These are phyloP conservation scores for Akebia trifoliata DNA, from an alignment of 164 flowering plant species.

Conservation along the genomic window DNA sequence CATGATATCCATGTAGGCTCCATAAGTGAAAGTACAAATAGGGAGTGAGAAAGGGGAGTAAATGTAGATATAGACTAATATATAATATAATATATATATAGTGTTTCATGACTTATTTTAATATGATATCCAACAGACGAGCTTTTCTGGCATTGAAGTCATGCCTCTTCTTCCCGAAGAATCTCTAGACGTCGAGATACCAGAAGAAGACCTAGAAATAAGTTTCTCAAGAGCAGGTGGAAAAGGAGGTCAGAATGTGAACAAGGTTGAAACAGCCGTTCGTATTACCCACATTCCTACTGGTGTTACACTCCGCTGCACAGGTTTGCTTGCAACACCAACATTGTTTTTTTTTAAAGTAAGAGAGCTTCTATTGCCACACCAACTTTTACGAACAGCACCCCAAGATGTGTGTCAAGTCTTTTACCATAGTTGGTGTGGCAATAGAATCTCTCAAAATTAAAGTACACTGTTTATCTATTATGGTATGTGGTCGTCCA, in stretches of 20 bases:
- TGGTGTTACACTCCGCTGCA: slow-evolving; percentile 85
- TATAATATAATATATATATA: too few relatives aligned
- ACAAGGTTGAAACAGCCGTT: slow-evolving; percentile 96
- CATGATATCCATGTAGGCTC: too few relatives aligned
- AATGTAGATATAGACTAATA: too few relatives aligned
- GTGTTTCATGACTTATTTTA: background rate
- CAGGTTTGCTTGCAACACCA: slow-evolving; percentile 44
- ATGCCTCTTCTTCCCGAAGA: slow-evolving; percentile 99
- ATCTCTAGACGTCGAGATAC: slow-evolving; percentile 74
- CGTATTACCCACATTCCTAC: slow-evolving; percentile 96
- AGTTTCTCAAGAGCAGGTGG: slow-evolving; percentile 92
- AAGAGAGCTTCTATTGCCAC: too few relatives aligned
- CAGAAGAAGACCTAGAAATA: slow-evolving; percentile 91
- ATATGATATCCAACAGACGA: slow-evolving; percentile 52
- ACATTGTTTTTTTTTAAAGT: background rate
- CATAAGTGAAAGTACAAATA: too few relatives aligned
- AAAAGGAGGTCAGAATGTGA: slow-evolving; percentile 95
- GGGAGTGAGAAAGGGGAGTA: too few relatives aligned
- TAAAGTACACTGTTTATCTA: too few relatives aligned
- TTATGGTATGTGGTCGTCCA: too few relatives aligned
- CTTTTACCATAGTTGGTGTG: too few relatives aligned
- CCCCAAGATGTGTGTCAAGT: too few relatives aligned
- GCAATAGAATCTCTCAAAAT: too few relatives aligned
- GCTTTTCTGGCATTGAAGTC: slow-evolving; percentile 93
- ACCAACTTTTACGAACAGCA: too few relatives aligned